Percentiles rank a stretch among this genome's conserved stretches.
phyloP scores from a whole-genome alignment of 2,329 filamentous ascomycete species.

The Stemphylium vesicarium region DNA sequence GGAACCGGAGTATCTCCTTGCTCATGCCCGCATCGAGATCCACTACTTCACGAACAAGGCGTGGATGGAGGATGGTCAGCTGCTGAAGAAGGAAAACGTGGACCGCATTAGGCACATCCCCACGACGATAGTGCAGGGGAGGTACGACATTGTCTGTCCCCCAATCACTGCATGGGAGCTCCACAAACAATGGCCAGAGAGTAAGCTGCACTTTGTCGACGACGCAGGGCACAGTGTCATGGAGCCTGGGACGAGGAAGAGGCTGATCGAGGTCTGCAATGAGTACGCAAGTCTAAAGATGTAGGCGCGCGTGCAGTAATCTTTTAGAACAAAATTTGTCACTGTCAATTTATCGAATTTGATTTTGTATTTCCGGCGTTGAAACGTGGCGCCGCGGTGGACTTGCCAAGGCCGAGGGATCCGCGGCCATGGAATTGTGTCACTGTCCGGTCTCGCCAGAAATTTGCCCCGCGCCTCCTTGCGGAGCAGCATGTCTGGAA shows the following conservation, averaged over 20 bases:
- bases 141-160: slow-evolving; percentile 56
- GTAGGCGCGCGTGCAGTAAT: not conserved
- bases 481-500: too few species aligned
- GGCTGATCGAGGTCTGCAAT: slow-evolving; percentile 32
- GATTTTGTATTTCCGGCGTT: too few species aligned
- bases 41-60: slow-evolving; percentile 54
- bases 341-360: too few species aligned
- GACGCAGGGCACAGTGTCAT: slow-evolving; percentile 46
- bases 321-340: not conserved
- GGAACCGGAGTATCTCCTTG: slow-evolving; percentile 37
- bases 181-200: slow-evolving; percentile 49
- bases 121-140: slow-evolving; percentile 53
- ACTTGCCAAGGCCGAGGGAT: too few species aligned
- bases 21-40: slow-evolving; percentile 52
- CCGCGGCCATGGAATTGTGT: too few species aligned
- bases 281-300: slow-evolving; percentile 24
- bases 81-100: slow-evolving; percentile 45
- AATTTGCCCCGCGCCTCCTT: too few species aligned
- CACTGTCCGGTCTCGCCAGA: too few species aligned
- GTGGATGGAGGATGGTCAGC: slow-evolving; percentile 52
- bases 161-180: slow-evolving; percentile 53
- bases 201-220: slow-evolving; percentile 39
- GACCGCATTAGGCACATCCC: slow-evolving; percentile 48
- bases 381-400: too few species aligned
- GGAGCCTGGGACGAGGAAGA: slow-evolving; percentile 37